Base-by-base conservation (phyloP, 345 rosid species). In the Barbarea vulgaris region DNA sequence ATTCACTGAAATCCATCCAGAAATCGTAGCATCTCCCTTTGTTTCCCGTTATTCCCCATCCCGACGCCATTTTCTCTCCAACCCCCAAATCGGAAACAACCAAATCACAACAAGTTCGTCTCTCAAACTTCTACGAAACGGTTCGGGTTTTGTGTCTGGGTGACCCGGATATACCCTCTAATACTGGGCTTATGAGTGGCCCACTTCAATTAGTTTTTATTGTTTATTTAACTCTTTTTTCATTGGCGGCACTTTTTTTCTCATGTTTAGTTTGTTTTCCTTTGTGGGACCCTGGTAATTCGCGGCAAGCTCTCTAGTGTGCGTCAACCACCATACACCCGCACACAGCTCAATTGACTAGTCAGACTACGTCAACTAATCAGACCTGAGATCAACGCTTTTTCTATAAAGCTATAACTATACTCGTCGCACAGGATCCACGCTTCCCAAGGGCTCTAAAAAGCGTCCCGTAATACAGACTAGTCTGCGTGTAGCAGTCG, bases 31-130 rank as follows among this genome's bases (percentile, higher is more conserved):
- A 92, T 42, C 99, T 86, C 46, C 97, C 97, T 70, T 92, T 92
- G 86, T 87, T 90, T 9, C 99, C 99, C 2, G 80, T 87, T 80
- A 95, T 92, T 67, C 99, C 97, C 99, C 99, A 95, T 24, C 99
- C 97, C 2, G 97, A 95, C 60, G 97, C 97, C 99, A 94, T 79
- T 53, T 53, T 31, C 63, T 42, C 73, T 60, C 87, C 95, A 37
- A 83, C 57, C 9, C 17, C 33, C 12, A 53, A 47, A 9, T 14
- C 69, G n/a, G n/a, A n/a, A n/a, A n/a, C 17, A 12, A 52, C 33
- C 12, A 53, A 47, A 9, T 14, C 69, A 46, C 28, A 6, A 6
- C 58, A 30, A 8, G 13, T 31, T 17, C 62, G n/a, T n/a, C 10
- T 13, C 41, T 37, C 53, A 54, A 27, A 69, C 47, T 50, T 67